phyloP scores from a whole-genome alignment of 1,284 basidiomycete genomes.

The Lentinula novae-zelandiae region DNA sequence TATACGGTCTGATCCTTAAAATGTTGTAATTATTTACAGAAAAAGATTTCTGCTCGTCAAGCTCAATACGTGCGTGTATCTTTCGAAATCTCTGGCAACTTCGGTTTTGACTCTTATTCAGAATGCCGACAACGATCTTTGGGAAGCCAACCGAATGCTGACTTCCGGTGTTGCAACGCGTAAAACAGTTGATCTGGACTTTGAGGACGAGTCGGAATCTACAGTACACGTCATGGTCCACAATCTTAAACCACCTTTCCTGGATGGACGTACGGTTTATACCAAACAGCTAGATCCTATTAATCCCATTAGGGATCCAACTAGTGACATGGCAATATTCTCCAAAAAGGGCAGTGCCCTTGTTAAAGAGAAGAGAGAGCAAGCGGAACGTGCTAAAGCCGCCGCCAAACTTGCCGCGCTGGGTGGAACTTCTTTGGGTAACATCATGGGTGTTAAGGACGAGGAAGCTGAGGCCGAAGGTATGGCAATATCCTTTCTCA shows the following conservation, averaged over 20 bases:
- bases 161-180: constrained; percentile 92
- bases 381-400: constrained; percentile 92
- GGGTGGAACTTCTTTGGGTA: constrained; percentile 91
- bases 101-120: constrained; percentile 28
- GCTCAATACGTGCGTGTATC: constrained; percentile 82
- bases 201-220: constrained; percentile 92
- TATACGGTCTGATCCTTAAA: not conserved
- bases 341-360: constrained; percentile 92
- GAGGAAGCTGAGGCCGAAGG: constrained; percentile 87
- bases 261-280: constrained; percentile 94
- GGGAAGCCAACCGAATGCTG: constrained; percentile 98
- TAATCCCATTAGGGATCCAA: constrained; percentile 92
- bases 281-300: constrained; percentile 97
- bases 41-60: constrained; percentile 86
- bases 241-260: constrained; percentile 95
- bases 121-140: constrained; percentile 97
- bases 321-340: constrained; percentile 94
- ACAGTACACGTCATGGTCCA: constrained; percentile 97
- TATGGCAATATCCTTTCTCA: constrained; percentile 34
- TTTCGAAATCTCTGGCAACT: not conserved
- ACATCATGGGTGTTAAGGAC: constrained; percentile 96
- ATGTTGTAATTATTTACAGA: constrained; percentile 35
- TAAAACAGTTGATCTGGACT: constrained; percentile 82
- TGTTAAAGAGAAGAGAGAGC: constrained; percentile 93
- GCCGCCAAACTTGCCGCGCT: constrained; percentile 93